A percentile compares a stretch with the other conserved stretches of the same genome.
phyloP scores from a whole-genome alignment of 805 yeast genomes.

The Metschnikowia hibisci region DNA sequence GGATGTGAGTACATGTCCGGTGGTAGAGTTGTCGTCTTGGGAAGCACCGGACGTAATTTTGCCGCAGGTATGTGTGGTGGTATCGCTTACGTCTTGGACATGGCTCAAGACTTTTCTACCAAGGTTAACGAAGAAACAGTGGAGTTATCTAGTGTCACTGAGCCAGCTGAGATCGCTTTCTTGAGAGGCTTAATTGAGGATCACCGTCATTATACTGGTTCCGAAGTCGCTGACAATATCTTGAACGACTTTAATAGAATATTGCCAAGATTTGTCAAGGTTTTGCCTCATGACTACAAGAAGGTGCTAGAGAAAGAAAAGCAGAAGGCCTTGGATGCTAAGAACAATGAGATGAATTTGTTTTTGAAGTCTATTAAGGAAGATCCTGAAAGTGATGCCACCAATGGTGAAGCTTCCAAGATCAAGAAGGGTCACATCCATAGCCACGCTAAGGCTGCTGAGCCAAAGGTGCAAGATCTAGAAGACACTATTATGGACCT shows the following conservation, averaged over 20 bases:
- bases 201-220: slow-evolving; percentile 90
- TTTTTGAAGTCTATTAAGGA: slow-evolving; percentile 71
- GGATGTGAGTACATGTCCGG: slow-evolving; percentile 99
- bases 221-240: slow-evolving; percentile 82
- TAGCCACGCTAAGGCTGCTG: slow-evolving; percentile 37
- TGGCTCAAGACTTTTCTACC: slow-evolving; percentile 85
- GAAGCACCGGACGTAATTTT: slow-evolving; percentile 86
- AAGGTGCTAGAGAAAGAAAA: slow-evolving; percentile 79
- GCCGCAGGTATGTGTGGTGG: slow-evolving; percentile 99
- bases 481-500: slow-evolving; percentile 83
- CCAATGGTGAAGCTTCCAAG: slow-evolving; percentile 79
- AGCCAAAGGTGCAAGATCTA: slow-evolving; percentile 84
- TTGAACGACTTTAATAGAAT: slow-evolving; percentile 84
- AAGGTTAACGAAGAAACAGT: slow-evolving; percentile 80
- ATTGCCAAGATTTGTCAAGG: slow-evolving; percentile 87
- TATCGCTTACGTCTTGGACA: slow-evolving; percentile 92
- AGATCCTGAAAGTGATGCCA: slow-evolving; percentile 80
- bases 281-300: slow-evolving; percentile 88
- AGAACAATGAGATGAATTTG: slow-evolving; percentile 59
- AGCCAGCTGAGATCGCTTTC: slow-evolving; percentile 91
- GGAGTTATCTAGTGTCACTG: slow-evolving; percentile 70
- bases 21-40: slow-evolving; percentile 92
- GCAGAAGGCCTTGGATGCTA: slow-evolving; percentile 57
- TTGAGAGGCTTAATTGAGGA: slow-evolving; percentile 91
- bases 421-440: slow-evolving; percentile 49